Evolutionary conservation across 805 yeast genomes (phyloP).

Genomic region (Pichia gijzeniarum): DNA sequence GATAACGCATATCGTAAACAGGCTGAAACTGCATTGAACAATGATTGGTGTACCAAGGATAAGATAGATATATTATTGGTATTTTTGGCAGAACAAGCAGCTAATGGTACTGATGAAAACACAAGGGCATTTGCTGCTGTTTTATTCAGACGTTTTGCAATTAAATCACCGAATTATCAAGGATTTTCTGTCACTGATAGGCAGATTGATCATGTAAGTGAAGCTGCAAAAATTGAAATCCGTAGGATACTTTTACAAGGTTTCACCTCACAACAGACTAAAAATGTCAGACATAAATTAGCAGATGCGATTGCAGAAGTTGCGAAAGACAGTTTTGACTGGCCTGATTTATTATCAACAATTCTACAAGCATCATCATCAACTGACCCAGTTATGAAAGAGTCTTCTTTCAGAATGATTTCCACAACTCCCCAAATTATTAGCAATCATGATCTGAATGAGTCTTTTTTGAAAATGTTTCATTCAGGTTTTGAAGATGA

Average conservation of each 20-base stretch:
- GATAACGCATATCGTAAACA: slow-evolving; percentile 65
- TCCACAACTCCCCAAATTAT: slow-evolving; percentile 77
- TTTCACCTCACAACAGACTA: slow-evolving; percentile 60
- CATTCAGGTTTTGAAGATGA: slow-evolving; percentile 74
- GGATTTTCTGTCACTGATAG: slow-evolving; percentile 62
- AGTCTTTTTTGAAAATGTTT: slow-evolving; percentile 59
- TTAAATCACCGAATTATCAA: slow-evolving; percentile 65
- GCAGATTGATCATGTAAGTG: slow-evolving; percentile 64
- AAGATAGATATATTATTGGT: slow-evolving; percentile 65
- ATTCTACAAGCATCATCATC: slow-evolving; percentile 54
- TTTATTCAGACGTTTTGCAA: slow-evolving; percentile 78
- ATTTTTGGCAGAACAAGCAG: slow-evolving; percentile 77
- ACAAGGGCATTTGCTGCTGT: slow-evolving; percentile 75
- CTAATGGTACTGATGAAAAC: slow-evolving; percentile 53
- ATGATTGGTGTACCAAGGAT: slow-evolving; percentile 66
- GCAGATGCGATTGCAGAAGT: slow-evolving; percentile 94
- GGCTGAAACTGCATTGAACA: slow-evolving; percentile 70
- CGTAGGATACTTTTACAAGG: slow-evolving; percentile 66
- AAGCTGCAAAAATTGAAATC: slow-evolving; percentile 53
- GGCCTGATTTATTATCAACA: slow-evolving; percentile 78
- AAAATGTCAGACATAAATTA: slow-evolving; percentile 79
- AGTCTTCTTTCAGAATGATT: slow-evolving; percentile 85
- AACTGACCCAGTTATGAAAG: slow-evolving; percentile 63
- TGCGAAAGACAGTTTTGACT: slow-evolving; percentile 62
- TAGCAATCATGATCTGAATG: slow-evolving; percentile 36